Base-by-base conservation (phyloP, 164 flowering plant species). In the Magnolia kwangsiensis region DNA sequence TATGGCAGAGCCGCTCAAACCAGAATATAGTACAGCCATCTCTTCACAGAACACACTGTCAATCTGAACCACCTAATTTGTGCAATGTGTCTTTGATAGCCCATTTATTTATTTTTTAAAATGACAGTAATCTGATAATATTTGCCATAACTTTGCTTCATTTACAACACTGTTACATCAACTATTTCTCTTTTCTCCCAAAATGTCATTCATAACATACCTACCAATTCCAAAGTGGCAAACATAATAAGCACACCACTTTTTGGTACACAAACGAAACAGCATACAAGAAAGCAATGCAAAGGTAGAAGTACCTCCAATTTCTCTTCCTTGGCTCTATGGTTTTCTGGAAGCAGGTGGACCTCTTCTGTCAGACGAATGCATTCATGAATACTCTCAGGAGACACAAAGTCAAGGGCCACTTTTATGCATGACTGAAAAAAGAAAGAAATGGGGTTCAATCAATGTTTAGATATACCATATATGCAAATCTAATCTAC, bases 341-440 rank as follows among this genome's bases (percentile, higher is more conserved):
- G 89, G 71, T 78, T 76, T 80, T 82, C 76, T 0, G 89, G 89
- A 65, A 87, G 87, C 71, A 75, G 55, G 18, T 87, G 87, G 29
- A 83, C 82, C 74, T 87, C 89, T 63, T 85, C 86, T 27, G 87
- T 82, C 82, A 87, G 77, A 20, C 83, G 79, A 63, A 85, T 71
- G 74, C 89, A 87, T 74, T 87, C 85, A 72, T 87, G 78, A 59
- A 85, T 77, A 74, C 85, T 87, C 29, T 87, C 89, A 24, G 89
- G 89, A 18, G 89, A 87, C 20, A 86, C 87, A 67, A 86, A 84
- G 80, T 86, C 89, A 66, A 86, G 84, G 18, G 89, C 86, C 51
- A 86, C 87, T 78, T 86, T 86, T 14, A 84, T 86, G 83, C 89
- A 86, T 1, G 89, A 86, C 87, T 86, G 83, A 10, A 27, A 19